Percentiles rank a stretch among this genome's conserved stretches.
Evolutionary conservation across 192 early-diverging fungal genomes (phyloP).

Genomic region (Podila minutissima): DNA sequence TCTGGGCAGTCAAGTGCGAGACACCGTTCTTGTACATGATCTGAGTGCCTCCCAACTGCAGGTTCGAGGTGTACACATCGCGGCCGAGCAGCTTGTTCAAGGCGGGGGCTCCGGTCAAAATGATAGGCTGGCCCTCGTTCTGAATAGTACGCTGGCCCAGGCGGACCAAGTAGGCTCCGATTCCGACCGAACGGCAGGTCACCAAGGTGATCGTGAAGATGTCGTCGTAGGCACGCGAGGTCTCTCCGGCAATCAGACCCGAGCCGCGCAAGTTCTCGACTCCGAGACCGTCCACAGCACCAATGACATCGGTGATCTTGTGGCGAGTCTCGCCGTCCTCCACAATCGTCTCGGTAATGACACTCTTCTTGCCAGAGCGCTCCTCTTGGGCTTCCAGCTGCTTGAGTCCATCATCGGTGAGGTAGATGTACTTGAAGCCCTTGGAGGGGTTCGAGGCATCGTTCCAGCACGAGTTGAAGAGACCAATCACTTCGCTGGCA

Average conservation of each 20-base stretch:
- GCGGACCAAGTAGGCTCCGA: constrained; percentile 98
- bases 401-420: constrained; percentile 78
- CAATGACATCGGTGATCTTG: constrained; percentile 90
- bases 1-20: constrained; percentile 94
- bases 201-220: constrained; percentile 98
- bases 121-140: constrained; percentile 98
- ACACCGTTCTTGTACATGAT: constrained; percentile 99
- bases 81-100: constrained; percentile 98
- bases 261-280: constrained; percentile 98
- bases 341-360: constrained; percentile 75
- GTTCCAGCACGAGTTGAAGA: constrained; percentile 91
- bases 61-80: constrained; percentile 97
- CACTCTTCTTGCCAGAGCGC: constrained; percentile 65
- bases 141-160: constrained; percentile 97
- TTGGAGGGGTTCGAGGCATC: constrained; percentile 81
- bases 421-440: constrained; percentile 95
- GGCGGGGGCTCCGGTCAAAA: constrained; percentile 95
- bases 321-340: constrained; percentile 83
- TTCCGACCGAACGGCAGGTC: constrained; percentile 97
- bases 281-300: constrained; percentile 86
- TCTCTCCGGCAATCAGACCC: constrained; percentile 98
- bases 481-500: constrained; percentile 88
- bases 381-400: constrained; percentile 66
- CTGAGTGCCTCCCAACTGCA: constrained; percentile 98
- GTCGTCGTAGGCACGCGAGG: constrained; percentile 95